Conservation (phyloP, 2,329 filamentous ascomycete species). For the Colletotrichum ledebouriae region DNA sequence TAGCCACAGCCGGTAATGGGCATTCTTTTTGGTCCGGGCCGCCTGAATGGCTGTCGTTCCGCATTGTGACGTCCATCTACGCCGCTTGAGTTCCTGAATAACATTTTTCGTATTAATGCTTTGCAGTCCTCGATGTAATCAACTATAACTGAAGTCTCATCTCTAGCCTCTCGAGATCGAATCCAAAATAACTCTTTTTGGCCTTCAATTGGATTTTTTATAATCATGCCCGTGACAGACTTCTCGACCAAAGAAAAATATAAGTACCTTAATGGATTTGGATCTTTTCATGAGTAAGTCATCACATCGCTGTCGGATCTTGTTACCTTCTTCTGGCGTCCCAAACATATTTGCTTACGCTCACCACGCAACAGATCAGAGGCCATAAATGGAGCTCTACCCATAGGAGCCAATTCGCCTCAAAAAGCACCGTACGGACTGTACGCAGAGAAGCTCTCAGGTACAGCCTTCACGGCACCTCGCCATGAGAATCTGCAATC, state of each 20-base stretch:
- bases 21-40: neutral
- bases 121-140: too few relatives aligned
- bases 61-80: too few relatives aligned
- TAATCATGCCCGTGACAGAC: slow-evolving; percentile 51
- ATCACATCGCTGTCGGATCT: accelerated
- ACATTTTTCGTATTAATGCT: too few relatives aligned
- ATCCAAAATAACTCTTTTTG: neutral
- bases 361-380: slow-evolving; percentile 63
- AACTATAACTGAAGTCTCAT: too few relatives aligned
- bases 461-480: slow-evolving; percentile 71
- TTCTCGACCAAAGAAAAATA: slow-evolving; percentile 62
- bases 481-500: slow-evolving; percentile 70
- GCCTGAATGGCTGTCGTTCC: too few relatives aligned
- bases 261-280: slow-evolving; percentile 77
- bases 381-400: slow-evolving; percentile 75
- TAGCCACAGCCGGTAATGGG: too few relatives aligned
- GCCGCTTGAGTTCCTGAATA: too few relatives aligned
- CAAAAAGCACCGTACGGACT: slow-evolving; percentile 78
- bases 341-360: neutral
- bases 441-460: slow-evolving; percentile 77
- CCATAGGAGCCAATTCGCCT: slow-evolving; percentile 77
- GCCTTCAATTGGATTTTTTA: too few relatives aligned
- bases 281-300: slow-evolving; percentile 75
- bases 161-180: too few relatives aligned
- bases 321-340: too few relatives aligned